Percentiles rank a stretch among this genome's conserved stretches.
phyloP scores from a whole-genome alignment of 306 rosid genomes.

The Quillaja saponaria region DNA sequence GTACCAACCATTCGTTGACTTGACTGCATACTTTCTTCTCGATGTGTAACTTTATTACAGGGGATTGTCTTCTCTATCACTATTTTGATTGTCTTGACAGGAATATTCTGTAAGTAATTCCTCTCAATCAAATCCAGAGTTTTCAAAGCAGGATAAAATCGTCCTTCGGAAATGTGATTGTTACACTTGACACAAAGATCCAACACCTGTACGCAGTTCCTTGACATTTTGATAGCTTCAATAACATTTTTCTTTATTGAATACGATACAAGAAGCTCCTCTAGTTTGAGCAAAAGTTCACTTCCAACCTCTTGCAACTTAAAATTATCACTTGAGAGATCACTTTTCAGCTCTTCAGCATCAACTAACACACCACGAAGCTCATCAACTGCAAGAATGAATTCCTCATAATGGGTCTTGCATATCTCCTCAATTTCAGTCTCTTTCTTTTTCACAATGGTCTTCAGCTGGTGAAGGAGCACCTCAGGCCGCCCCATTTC shows the following conservation, averaged over 20 bases:
- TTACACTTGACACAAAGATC: constrained; percentile 92
- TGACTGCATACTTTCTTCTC: constrained; percentile 77
- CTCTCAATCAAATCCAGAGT: constrained; percentile 81
- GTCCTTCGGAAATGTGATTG: constrained; percentile 63
- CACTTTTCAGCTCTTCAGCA: constrained; percentile 92
- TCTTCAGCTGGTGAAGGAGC: constrained; percentile 79
- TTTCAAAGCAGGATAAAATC: constrained; percentile 77
- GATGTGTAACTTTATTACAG: constrained; percentile 69
- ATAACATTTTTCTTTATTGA: constrained; percentile 75
- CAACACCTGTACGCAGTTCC: constrained; percentile 67
- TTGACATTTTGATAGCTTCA: constrained; percentile 79
- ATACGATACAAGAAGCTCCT: constrained; percentile 87
- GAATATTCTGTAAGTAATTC: constrained; percentile 54
- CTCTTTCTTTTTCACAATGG: constrained; percentile 80
- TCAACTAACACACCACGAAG: constrained; percentile 91
- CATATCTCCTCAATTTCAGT: constrained; percentile 94
- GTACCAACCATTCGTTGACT: constrained; percentile 92
- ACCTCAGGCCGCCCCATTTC: constrained; percentile 84
- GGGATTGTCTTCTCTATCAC: constrained; percentile 75
- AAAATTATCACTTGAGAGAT: constrained; percentile 83
- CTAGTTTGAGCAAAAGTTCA: constrained; percentile 69
- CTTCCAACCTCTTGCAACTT: constrained; percentile 91
- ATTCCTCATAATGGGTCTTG: constrained; percentile 96
- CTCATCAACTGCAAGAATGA: constrained; percentile 94
- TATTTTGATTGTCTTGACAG: constrained; percentile 64